A percentile compares a stretch with the other conserved stretches of the same genome.
Evolutionary conservation across 2,329 filamentous ascomycete species (phyloP).

Genomic region (Penicillium sp.): DNA sequence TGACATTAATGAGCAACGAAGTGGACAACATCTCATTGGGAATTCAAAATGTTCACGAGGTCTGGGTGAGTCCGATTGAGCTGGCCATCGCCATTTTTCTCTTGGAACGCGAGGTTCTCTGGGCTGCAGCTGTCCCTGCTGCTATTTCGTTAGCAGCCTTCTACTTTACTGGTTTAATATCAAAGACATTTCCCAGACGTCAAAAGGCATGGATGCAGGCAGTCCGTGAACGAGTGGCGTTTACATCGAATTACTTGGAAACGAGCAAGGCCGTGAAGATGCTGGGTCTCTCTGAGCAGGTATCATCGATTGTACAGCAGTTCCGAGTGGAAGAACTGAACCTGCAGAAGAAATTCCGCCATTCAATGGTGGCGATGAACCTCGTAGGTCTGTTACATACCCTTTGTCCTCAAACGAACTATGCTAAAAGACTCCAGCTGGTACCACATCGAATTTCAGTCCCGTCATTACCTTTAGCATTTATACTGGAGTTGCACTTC

Average conservation of each 20-base stretch:
- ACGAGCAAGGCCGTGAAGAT: constrained; percentile 53
- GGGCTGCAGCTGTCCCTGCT: constrained; percentile 42
- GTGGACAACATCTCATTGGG: constrained; percentile 41
- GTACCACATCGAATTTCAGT: constrained; percentile 24
- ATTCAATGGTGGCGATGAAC: constrained; percentile 39
- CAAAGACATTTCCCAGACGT: constrained; percentile 16
- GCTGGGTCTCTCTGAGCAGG: constrained; percentile 41
- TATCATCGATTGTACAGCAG: constrained; percentile 34
- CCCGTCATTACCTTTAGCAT: constrained; percentile 26
- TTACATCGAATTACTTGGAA: constrained; percentile 35
- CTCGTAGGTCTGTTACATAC: constrained; percentile 26
- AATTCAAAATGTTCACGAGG: constrained; percentile 40
- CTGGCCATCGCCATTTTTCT: constrained; percentile 46
- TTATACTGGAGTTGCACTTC: constrained; percentile 19
- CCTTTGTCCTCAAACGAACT: background rate
- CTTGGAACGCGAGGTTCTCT: constrained; percentile 37
- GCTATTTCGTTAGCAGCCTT: constrained; percentile 38
- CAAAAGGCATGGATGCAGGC: constrained; percentile 8
- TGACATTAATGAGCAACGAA: constrained; percentile 46
- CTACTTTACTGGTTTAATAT: constrained; percentile 7
- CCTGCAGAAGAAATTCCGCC: constrained; percentile 39
- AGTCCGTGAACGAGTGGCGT: constrained; percentile 7
- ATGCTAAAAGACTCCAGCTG: background rate
- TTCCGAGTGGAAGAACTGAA: constrained; percentile 38
- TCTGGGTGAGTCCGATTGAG: constrained; percentile 43